Evolutionary conservation across 345 rosid genomes (phyloP), one percentile per base, ranked within the genome.

Genomic region (Dovyalis caffra): DNA sequence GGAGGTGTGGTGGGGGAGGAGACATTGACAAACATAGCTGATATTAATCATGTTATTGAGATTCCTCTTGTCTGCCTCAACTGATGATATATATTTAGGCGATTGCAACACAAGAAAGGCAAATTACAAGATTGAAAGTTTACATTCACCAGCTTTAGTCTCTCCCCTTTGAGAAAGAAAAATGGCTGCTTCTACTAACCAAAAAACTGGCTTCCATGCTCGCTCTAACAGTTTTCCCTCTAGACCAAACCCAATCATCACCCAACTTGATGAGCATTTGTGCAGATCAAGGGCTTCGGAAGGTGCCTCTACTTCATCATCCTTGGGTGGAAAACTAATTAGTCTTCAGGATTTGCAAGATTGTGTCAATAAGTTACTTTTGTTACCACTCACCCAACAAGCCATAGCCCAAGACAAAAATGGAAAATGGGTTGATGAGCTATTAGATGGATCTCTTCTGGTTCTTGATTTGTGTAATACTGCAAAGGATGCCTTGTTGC

Each of bases 401-500:
- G 49, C 49, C 49, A 12, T 43, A 43, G 49, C 49, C 18, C 49
- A 14, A 43, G 49, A 43, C 16, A 43, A 14, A 16, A 43, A 43
- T 43, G 49, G 15, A 18, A 43, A n/a, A n/a, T n/a, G n/a, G n/a
- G n/a, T n/a, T n/a, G n/a, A n/a, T n/a, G n/a, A n/a, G n/a, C n/a
- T n/a, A n/a, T n/a, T n/a, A n/a, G n/a, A n/a, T n/a, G n/a, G n/a
- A n/a, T n/a, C n/a, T n/a, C n/a, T n/a, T n/a, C n/a, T n/a, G n/a
- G n/a, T n/a, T n/a, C n/a, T n/a, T n/a, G n/a, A n/a, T n/a, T n/a
- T n/a, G n/a, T n/a, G n/a, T n/a, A n/a, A n/a, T 65, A 51, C 53
- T 23, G 49, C 75, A 6, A 79, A 74, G 32, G 83, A 79, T 77
- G 40, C 73, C 75, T 72, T 74, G 71, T 43, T 57, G 35, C 72